A percentile compares a stretch with the other conserved stretches of the same genome.
These are phyloP conservation scores for Elaphomyces granulatus DNA, from an alignment of 495 filamentous ascomycete genomes.

Conservation along the genomic window DNA sequence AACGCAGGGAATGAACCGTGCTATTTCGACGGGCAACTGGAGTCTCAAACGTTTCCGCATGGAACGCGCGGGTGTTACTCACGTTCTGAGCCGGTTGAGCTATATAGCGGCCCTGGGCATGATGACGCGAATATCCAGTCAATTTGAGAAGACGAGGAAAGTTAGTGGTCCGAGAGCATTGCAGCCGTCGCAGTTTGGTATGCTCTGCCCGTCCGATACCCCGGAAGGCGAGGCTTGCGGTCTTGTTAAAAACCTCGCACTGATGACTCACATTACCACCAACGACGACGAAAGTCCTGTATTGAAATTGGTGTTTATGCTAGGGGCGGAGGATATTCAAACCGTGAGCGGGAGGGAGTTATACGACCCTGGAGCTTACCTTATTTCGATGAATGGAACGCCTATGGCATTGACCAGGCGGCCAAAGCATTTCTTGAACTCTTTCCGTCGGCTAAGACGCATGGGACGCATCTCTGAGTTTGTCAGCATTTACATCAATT, in stretches of 20 bases:
- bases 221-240: slow-evolving; percentile 98
- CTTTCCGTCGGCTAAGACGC: slow-evolving; percentile 70
- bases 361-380: slow-evolving; percentile 66
- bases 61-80: slow-evolving; percentile 93
- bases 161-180: slow-evolving; percentile 88
- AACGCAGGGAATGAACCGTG: slow-evolving; percentile 78
- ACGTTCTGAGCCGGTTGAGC: slow-evolving; percentile 87
- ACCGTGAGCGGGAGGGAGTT: slow-evolving; percentile 65
- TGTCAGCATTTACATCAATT: slow-evolving; percentile 87
- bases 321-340: slow-evolving; percentile 66
- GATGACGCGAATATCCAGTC: slow-evolving; percentile 98
- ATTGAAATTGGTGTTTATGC: slow-evolving; percentile 58
- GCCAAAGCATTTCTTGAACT: slow-evolving; percentile 69
- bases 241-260: slow-evolving; percentile 91
- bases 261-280: slow-evolving; percentile 99
- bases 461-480: slow-evolving; percentile 87
- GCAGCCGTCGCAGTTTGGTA: slow-evolving; percentile 93
- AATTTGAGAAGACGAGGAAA: slow-evolving; percentile 97
- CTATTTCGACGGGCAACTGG: slow-evolving; percentile 96
- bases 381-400: slow-evolving; percentile 91
- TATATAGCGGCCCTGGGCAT: slow-evolving; percentile 98
- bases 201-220: slow-evolving; percentile 93
- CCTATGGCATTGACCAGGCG: slow-evolving; percentile 69
- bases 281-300: slow-evolving; percentile 85
- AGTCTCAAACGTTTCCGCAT: slow-evolving; percentile 93